Evolutionary conservation across 495 filamentous ascomycete species (phyloP), one percentile per base, ranked within the genome.

Genomic region (Talaromyces trachyspermus): DNA sequence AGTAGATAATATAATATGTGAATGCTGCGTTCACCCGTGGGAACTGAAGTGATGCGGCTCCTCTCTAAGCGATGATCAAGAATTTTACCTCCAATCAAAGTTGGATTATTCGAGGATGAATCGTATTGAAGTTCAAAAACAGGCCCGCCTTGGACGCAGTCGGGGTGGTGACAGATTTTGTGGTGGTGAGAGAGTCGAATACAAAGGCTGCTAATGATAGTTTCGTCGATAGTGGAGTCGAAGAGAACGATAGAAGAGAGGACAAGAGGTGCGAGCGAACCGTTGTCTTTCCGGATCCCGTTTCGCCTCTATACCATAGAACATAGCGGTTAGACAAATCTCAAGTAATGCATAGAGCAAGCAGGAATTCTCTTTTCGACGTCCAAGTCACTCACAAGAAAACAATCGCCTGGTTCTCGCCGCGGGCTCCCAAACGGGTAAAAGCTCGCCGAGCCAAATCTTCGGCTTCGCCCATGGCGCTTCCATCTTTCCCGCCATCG

Each of bases 61-160:
- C 92, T 72, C 59, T 98, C 92, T 29, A 98, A 65, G 44, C 92
- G 76, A 58, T 98, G 91, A 55, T 97, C 92, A 36, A 98, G 76
- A 12, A 98, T 67, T 65, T 98, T 97, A 43, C 87, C 91, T 59
- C 92, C 92, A 51, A 97, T 87, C 32, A 98, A 71, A 10, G 85
- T 80, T 7, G 89, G 89, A 53, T 78, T 83, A 36, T 84, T 79
- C 1, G 84, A 83, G 2, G 86, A 77, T 5, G 86, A 91, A 60
- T 98, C 89, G 54, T 97, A 98, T 64, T 98, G 92, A 22, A 98
- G 72, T 56, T 98, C 92, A 61, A 88, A 86, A 95, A 95, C 11
- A 98, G 78, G 48, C 92, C 92, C 5, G 92, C 84, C 63, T 95
- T 96, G 11, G 91, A 96, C 19, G 92, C 92, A 5, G 88, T 95